These are phyloP conservation scores for Ascosphaera acerosa DNA, from an alignment of 2,329 filamentous ascomycete species.

Conservation along the genomic window DNA sequence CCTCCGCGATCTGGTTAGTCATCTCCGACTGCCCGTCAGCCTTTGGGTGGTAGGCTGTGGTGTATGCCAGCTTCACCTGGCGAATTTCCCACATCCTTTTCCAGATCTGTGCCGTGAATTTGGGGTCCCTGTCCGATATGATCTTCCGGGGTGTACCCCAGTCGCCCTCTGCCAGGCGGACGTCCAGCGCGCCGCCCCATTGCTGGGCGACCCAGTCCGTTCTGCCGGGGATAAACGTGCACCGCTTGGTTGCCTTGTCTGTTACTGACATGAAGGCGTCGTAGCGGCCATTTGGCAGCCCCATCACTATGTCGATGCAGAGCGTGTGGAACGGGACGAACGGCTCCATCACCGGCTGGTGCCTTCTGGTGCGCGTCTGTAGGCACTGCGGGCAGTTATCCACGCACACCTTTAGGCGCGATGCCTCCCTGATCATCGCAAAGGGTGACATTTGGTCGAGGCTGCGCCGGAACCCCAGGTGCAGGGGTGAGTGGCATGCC, in stretches of 20 bases:
- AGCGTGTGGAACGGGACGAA: background rate
- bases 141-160: constrained; percentile 1
- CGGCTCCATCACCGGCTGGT: constrained; percentile 1
- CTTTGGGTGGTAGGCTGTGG: constrained; percentile 10
- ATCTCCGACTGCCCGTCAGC: constrained; percentile 2
- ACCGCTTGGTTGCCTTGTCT: background rate
- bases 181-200: background rate
- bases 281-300: background rate
- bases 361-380: background rate
- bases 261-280: background rate
- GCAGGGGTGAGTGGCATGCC: background rate
- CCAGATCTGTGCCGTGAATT: constrained; percentile 2
- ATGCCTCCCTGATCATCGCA: background rate
- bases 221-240: background rate
- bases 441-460: background rate
- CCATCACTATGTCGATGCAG: constrained; percentile 1
- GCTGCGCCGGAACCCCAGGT: background rate
- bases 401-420: constrained; percentile 4
- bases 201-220: background rate
- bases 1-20: constrained; percentile 2
- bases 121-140: constrained; percentile 3
- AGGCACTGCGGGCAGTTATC: constrained; percentile 4
- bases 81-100: background rate
- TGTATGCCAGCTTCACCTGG: background rate
- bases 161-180: background rate